phyloP scores from a whole-genome alignment of 75 land plant genomes.

The Cupressus sempervirens region DNA sequence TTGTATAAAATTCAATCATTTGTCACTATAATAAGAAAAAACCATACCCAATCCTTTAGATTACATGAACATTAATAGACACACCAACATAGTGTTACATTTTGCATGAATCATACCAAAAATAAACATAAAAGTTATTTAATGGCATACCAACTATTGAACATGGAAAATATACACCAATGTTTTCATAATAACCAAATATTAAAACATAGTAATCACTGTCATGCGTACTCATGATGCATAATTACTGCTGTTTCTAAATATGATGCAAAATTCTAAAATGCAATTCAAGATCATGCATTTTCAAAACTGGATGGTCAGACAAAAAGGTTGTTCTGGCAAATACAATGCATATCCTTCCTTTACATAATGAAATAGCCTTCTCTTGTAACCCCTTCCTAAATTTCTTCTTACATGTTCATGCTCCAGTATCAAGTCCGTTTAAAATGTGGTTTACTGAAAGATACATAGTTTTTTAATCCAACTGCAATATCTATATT shows the following conservation, averaged over 20 bases:
- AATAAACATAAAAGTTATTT: too few relatives aligned
- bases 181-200: background rate
- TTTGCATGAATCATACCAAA: too few relatives aligned
- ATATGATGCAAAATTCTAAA: background rate
- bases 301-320: background rate
- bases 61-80: too few relatives aligned
- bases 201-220: background rate
- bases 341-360: background rate
- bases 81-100: too few relatives aligned
- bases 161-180: too few relatives aligned
- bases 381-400: background rate
- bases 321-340: background rate
- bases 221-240: background rate
- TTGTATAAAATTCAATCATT: too few relatives aligned
- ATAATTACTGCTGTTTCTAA: too few relatives aligned
- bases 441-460: too few relatives aligned
- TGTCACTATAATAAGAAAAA: too few relatives aligned
- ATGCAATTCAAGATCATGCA: background rate
- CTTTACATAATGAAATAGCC: background rate
- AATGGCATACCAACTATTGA: too few relatives aligned
- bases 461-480: too few relatives aligned
- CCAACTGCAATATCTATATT: background rate
- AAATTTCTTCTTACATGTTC: background rate
- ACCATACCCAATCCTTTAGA: too few relatives aligned
- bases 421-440: background rate